Evolutionary conservation across 2,329 filamentous ascomycete genomes (phyloP), one percentile per base, ranked within the genome.

Genomic region (Escovopsis sp.): DNA sequence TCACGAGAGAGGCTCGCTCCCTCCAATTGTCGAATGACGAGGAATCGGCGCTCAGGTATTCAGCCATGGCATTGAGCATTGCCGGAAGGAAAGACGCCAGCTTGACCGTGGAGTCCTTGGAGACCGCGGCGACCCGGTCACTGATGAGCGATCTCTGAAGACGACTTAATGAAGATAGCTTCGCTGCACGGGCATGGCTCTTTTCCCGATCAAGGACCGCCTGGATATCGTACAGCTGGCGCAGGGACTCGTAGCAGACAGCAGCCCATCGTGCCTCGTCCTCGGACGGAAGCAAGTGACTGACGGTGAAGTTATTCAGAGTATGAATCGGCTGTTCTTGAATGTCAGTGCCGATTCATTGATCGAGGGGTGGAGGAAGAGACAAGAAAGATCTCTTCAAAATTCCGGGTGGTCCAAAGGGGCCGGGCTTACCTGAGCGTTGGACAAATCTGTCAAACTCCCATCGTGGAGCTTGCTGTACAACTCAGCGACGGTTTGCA

Each of bases 41-140:
- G 12, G 50, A 43, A 5, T 50, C 45, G 33, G 52, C 18, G 4
- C 52, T 53, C 2, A 76, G 45, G 44, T 66, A 72, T 4, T 49
- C 43, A 29, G 61, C 58, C 11, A 71, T 45, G 3, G 53, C 48
- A 15, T 51, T 48, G 10, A 73, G 46, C 2, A 61, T 53, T 1
- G 56, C 58, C 2, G 50, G 46, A 4, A 78, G 51, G 41, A 78
- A 79, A 2, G 53, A 52, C 1, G 61, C 62, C 6, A 72, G 58
- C 36, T 62, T 61, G 5, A 66, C 63, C 2, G 75, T 79, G 1
- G 73, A 71, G 43, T 79, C 75, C 41, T 71, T 75, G 0, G 67
- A 62, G 4, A 76, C 66, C 7, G 64, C 62, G 11, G 70, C 62
- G 14, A 76, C 65, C 13, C 65, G 62, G 33, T 63, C 61, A 16